Evolutionary conservation across 78 protist species (phyloP).

Genomic region (Chrysochromulina tobinii): DNA sequence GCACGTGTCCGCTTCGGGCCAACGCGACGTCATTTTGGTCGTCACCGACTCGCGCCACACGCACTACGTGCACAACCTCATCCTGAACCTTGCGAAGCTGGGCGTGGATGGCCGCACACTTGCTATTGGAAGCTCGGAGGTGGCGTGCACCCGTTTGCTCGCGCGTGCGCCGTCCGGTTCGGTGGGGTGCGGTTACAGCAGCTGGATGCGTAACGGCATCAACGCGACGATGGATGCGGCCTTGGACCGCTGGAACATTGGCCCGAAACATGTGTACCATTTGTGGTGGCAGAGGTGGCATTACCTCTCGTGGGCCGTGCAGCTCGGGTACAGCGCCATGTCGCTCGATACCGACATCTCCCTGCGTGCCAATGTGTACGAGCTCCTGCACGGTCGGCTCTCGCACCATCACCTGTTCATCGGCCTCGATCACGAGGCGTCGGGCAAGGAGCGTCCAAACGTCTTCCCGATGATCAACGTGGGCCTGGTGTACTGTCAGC

Average conservation of each 20-base stretch:
- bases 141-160: not conserved
- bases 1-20: no score
- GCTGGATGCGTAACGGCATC: not conserved
- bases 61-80: not conserved
- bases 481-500: not conserved
- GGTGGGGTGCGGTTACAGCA: not conserved
- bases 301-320: not conserved
- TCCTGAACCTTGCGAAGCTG: not conserved
- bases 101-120: not conserved
- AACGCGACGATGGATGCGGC: not conserved
- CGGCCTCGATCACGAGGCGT: not conserved
- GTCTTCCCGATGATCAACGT: not conserved
- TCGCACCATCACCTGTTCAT: not conserved
- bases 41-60: not conserved
- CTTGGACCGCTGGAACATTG: not conserved
- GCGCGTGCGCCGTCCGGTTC: no score
- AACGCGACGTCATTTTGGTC: not conserved
- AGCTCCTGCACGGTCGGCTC: not conserved
- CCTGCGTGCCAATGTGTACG: not conserved
- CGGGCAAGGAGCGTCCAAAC: not conserved
- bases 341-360: not conserved
- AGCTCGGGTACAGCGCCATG: not conserved
- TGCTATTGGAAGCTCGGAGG: not conserved
- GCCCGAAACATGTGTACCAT: not conserved
- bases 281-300: not conserved